These are phyloP conservation scores for Schwanniomyces sp. DNA, from an alignment of 805 yeast genomes.

Conservation along the genomic window DNA sequence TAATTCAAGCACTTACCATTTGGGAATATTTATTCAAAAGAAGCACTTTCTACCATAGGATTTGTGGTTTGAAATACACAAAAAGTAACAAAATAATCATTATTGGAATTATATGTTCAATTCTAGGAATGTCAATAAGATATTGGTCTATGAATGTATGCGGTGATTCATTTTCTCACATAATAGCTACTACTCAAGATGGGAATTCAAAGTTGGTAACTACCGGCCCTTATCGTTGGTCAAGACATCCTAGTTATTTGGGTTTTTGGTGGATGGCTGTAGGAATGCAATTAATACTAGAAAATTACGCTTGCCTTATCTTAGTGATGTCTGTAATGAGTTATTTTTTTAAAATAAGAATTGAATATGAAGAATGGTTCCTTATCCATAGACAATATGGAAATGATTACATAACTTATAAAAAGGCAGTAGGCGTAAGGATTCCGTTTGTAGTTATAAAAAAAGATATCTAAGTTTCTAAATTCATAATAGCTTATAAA, in stretches of 20 bases:
- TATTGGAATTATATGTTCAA: conserved; percentile 9
- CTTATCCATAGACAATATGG: conserved; percentile 26
- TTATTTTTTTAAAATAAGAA: conserved; percentile 28
- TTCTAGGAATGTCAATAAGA: conserved; percentile 25
- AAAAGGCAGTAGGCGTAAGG: conserved; percentile 19
- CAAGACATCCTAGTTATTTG: conserved; percentile 39
- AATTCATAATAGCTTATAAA: conserved; percentile 34
- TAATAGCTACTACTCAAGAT: conserved; percentile 18
- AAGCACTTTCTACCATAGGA: not conserved
- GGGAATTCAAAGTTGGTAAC: conserved; percentile 22
- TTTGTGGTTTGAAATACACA: not conserved
- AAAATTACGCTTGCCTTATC: conserved; percentile 19
- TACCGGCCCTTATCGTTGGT: conserved; percentile 26
- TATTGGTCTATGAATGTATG: conserved; percentile 30
- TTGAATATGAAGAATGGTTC: conserved; percentile 35
- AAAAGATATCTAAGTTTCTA: conserved; percentile 3
- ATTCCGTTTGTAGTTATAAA: conserved; percentile 25
- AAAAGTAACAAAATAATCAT: not conserved
- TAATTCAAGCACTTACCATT: conserved; percentile 23
- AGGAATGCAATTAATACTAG: conserved; percentile 29
- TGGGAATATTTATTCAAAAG: conserved; percentile 19
- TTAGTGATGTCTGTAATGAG: conserved; percentile 16
- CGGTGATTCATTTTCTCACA: conserved; percentile 36
- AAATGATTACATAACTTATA: conserved; percentile 24
- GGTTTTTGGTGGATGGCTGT: conserved; percentile 35